phyloP scores from a whole-genome alignment of 2,329 filamentous ascomycete genomes.

The Beauveria australis region DNA sequence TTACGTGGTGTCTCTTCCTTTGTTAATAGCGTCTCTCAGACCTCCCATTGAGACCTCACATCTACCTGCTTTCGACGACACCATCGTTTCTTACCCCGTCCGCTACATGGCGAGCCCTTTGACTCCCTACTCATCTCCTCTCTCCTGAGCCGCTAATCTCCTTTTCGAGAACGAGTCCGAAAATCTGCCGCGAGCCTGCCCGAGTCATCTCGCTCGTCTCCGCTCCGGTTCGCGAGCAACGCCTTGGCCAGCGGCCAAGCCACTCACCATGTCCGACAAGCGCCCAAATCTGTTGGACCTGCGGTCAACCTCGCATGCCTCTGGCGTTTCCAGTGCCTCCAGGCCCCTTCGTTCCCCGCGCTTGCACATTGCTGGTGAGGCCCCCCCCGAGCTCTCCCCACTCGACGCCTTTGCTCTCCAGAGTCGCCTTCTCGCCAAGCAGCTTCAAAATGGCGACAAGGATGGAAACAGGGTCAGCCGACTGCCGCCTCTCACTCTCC shows the following conservation, averaged over 20 bases:
- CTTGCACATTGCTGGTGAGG: conserved; percentile 68
- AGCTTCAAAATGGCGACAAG: conserved; percentile 71
- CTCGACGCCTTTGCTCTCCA: conserved; percentile 93
- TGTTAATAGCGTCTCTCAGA: not conserved
- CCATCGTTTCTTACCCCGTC: not conserved
- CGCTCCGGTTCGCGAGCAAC: not conserved
- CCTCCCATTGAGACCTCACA: not conserved
- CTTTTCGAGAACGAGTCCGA: not conserved
- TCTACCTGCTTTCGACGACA: not conserved
- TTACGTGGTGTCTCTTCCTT: not conserved
- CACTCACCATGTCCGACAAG: conserved; percentile 17
- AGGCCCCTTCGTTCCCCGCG: conserved; percentile 60
- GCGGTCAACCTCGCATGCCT: conserved; percentile 30
- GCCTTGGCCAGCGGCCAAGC: not conserved
- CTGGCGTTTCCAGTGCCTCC: conserved; percentile 2
- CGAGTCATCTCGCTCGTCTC: not conserved
- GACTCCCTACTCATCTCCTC: not conserved
- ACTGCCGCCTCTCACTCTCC: conserved; percentile 72
- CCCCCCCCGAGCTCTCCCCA: conserved; percentile 84
- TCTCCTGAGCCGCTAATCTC: not conserved
- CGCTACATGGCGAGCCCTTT: not conserved
- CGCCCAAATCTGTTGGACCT: conserved; percentile 53
- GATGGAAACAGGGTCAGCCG: conserved; percentile 75
- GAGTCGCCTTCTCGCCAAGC: conserved; percentile 76
- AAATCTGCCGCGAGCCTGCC: not conserved